These are phyloP conservation scores for Pyracantha coccinea DNA, from an alignment of 331 rosid genomes.

Conservation along the genomic window DNA sequence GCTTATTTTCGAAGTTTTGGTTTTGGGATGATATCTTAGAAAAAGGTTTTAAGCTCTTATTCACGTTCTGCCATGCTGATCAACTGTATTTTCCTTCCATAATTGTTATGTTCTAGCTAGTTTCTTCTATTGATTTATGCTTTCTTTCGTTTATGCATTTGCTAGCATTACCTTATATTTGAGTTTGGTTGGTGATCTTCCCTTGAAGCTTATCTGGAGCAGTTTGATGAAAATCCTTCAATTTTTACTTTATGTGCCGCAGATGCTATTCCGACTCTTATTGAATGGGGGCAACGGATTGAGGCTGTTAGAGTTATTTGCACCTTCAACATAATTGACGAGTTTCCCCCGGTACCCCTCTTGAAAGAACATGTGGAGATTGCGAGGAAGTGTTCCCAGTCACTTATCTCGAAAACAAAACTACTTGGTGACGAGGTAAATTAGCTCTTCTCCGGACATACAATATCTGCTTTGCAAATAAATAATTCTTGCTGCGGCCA, in stretches of 20 bases:
- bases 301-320: slow-evolving; percentile 55
- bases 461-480: background rate
- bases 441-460: background rate
- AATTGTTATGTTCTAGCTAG: background rate
- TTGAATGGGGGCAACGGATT: slow-evolving; percentile 23
- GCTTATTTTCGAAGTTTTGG: background rate
- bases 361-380: slow-evolving; percentile 18
- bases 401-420: slow-evolving; percentile 7
- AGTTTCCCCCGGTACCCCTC: slow-evolving; percentile 32
- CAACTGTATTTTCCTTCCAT: background rate
- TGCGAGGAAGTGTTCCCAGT: background rate
- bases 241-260: background rate
- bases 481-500: background rate
- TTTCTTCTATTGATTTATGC: background rate
- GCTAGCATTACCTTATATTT: background rate
- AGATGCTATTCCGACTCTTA: slow-evolving; percentile 36
- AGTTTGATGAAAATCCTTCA: background rate
- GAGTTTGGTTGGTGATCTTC: background rate
- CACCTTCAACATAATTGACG: slow-evolving; percentile 36
- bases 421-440: slow-evolving; percentile 27
- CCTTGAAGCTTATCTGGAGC: background rate
- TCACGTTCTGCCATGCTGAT: background rate
- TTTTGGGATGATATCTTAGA: background rate
- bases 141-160: background rate
- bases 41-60: background rate